Percentiles rank a stretch among this genome's conserved stretches.
phyloP scores from a whole-genome alignment of 331 rosid genomes.

The Prunus yedoensis region DNA sequence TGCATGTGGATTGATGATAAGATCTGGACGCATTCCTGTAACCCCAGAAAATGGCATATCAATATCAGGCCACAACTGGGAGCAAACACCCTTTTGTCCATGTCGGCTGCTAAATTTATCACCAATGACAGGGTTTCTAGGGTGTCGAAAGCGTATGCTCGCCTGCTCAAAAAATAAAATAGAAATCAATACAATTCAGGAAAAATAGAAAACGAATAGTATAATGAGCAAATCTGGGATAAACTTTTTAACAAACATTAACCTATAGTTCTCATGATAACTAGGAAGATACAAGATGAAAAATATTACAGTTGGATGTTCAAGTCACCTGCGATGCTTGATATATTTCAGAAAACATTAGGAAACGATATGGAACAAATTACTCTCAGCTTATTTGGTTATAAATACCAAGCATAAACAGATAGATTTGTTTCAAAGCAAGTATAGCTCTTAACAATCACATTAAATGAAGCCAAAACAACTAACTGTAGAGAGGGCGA shows the following conservation, averaged over 20 bases:
- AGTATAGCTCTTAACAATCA: neutral
- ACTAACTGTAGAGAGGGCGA: no score
- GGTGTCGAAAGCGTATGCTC: slow-evolving; percentile 89
- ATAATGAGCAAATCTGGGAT: no score
- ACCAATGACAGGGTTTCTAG: slow-evolving; percentile 89
- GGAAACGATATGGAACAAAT: neutral
- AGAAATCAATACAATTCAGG: neutral
- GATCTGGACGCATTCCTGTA: slow-evolving; percentile 98
- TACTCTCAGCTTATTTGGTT: neutral
- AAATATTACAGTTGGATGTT: neutral
- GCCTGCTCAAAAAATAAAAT: slow-evolving; percentile 49
- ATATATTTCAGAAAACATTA: neutral
- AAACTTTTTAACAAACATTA: neutral
- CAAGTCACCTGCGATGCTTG: neutral
- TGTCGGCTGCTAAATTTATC: slow-evolving; percentile 99
- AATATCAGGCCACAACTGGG: slow-evolving; percentile 96
- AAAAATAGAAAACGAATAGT: neutral
- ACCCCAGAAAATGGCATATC: slow-evolving; percentile 98
- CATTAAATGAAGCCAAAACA: neutral
- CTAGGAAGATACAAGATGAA: neutral
- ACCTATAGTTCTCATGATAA: neutral
- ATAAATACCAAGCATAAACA: neutral
- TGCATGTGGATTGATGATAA: slow-evolving; percentile 97
- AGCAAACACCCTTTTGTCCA: slow-evolving; percentile 99
- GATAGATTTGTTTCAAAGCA: no score